Evolutionary conservation across 1,284 basidiomycete species (phyloP).

Genomic region (Naganishia albida): DNA sequence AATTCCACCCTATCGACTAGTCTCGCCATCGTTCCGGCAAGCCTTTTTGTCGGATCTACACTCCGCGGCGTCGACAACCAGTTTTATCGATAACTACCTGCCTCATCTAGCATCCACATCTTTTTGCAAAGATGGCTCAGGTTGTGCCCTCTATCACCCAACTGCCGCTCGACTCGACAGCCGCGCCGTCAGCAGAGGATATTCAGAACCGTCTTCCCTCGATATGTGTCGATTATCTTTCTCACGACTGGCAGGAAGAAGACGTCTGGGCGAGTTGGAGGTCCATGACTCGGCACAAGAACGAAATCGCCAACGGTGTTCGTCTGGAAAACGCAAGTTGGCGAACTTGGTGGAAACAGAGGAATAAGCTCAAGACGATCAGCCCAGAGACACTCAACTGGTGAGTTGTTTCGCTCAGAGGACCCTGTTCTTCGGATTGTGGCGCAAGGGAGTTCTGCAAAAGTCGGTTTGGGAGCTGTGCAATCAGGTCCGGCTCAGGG

Average conservation of each 20-base stretch:
- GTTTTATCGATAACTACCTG: not conserved
- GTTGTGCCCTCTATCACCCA: conserved; percentile 46
- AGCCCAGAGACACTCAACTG: conserved; percentile 97
- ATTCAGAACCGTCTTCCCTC: conserved; percentile 60
- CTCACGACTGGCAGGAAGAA: conserved; percentile 96
- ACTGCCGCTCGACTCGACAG: conserved; percentile 50
- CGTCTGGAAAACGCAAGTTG: conserved; percentile 96
- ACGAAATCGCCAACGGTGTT: conserved; percentile 94
- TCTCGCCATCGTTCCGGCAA: not conserved
- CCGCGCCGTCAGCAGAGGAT: conserved; percentile 57
- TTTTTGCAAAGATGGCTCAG: conserved; percentile 39
- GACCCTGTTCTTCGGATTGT: not conserved
- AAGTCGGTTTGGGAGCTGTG: not conserved
- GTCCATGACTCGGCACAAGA: conserved; percentile 97
- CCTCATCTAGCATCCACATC: not conserved
- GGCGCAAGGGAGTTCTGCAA: not conserved
- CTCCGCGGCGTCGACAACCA: conserved; percentile 2
- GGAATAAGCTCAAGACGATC: conserved; percentile 93
- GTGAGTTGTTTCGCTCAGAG: conserved; percentile 60
- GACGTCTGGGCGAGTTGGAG: conserved; percentile 99
- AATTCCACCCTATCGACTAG: not conserved
- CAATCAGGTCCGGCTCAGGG: not conserved
- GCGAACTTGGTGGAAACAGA: conserved; percentile 99
- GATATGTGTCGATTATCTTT: conserved; percentile 68
- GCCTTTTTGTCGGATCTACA: not conserved